Base-by-base conservation (phyloP, 1,284 basidiomycete genomes). In the Puccinia horiana region DNA sequence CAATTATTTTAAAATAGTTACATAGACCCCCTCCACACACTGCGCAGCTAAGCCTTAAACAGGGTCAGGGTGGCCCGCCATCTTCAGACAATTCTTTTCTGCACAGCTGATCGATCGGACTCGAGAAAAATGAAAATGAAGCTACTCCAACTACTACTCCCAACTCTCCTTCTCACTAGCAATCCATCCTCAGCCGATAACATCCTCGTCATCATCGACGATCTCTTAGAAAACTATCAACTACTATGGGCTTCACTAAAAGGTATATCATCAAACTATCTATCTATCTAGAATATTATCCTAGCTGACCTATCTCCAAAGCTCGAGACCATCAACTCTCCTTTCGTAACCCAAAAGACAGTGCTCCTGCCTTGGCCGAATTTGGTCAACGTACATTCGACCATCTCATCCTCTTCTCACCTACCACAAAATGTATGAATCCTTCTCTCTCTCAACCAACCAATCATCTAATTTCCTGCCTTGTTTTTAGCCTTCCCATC, bases 131-230 rank as follows among this genome's bases (percentile, higher is more conserved):
- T 65, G 63, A 65, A n/a, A 23, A n/a, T 35, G 9, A 42, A 40
- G 1, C 63, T 65, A 6, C 23, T 47, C 40, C 4, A 4, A 26
- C 65, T 69, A 8, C 23, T 44, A 9, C n/a, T 26, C 11, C 0
- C 65, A 40, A 16, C 29, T 12, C 37, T 65, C 35, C 40, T 47
- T 2, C 37, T 40, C 20, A 23, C 37, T 2, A 37, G 35, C 70
- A 16, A 26, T 23, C 6, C 29, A 20, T 37, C 20, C 49, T 56
- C 52, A 1, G 70, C 94, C 14, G 90, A 93, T 86, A 91, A 91
- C 56, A 92, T 97, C 20, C 90, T 97, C 35, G 92, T 96, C 78
- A 89, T 96, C 18, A 89, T 95, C 69, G 94, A 96, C 85, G 90
- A 91, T 5, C 89, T 89, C 76, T 87, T 92, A 42, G 89, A 16